phyloP scores from a whole-genome alignment of 139 green algal species.

The Closterium sp. region DNA sequence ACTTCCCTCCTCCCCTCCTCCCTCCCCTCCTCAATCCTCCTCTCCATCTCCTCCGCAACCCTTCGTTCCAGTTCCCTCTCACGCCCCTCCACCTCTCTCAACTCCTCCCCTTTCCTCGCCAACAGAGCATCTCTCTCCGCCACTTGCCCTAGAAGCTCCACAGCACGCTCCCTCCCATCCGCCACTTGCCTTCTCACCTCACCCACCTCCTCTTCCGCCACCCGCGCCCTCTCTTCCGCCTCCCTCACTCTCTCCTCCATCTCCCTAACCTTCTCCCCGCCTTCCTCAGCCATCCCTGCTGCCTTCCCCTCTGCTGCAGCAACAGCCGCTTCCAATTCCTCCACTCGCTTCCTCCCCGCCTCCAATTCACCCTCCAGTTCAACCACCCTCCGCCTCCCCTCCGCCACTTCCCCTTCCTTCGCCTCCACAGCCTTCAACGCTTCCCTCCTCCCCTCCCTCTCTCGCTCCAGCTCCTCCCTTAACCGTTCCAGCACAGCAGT shows the following conservation, averaged over 20 bases:
- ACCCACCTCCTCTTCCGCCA: neutral
- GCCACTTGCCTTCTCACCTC: neutral
- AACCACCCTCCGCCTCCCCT: neutral
- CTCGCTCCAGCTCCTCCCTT: neutral
- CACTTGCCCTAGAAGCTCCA: neutral
- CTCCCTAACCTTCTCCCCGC: neutral
- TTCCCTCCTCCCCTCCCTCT: neutral
- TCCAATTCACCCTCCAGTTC: neutral
- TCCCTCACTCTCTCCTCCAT: neutral
- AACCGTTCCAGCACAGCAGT: constrained; percentile 9
- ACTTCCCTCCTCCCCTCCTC: neutral
- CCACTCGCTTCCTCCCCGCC: neutral
- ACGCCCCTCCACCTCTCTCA: neutral
- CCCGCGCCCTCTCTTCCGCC: neutral
- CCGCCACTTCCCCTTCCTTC: neutral
- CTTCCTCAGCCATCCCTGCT: neutral
- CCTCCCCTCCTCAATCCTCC: neutral
- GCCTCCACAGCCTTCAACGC: neutral
- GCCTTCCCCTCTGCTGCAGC: neutral
- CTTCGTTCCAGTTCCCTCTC: neutral
- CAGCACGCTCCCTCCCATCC: neutral
- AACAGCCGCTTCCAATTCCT: neutral
- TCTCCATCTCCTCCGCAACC: neutral
- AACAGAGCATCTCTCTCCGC: neutral
- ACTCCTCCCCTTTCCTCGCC: neutral